Base-by-base conservation (phyloP, 116 monocot species). In the Trichopus zeylanicus region DNA sequence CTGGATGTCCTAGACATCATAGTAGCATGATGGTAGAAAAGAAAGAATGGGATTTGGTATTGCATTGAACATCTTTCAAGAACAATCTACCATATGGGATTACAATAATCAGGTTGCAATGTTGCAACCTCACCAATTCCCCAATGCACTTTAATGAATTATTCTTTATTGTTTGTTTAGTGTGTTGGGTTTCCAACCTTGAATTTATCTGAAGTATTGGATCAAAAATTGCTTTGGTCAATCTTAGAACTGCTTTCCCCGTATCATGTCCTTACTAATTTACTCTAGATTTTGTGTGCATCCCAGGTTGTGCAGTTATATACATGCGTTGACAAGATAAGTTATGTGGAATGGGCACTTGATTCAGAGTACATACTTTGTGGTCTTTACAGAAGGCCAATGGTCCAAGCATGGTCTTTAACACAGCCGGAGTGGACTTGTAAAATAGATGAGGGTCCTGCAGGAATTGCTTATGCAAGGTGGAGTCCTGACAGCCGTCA, bases 401-500 rank as follows among this genome's bases (percentile, higher is more conserved):
- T 98, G 79, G 79, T 98, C 11, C 97, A 98, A 19, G 97, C 82
- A 47, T 98, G 97, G 97, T 98, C 97, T 26, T 53, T 98, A 42
- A 69, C 73, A 63, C 86, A 86, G 32, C 86, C 90, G 20, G 94
- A 95, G 55, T 95, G 94, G 94, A 95, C 94, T 22, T 95, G 94
- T 70, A 90, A 83, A 70, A 95, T 95, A 47, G 94, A 95, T 61
- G 94, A 95, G 42, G 94, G 89, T 28, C 73, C 77, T 61, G 94
- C 94, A 18, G 94, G 94, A 57, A 90, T 95, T 64, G 78, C 90
- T 61, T 81, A 78, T 79, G 94, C 94, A 33, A 80, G 91, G 53
- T 98, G 97, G 97, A 98, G 97, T 62, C 97, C 97, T 37, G 97
- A 98, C 63, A 98, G 97, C 59, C 84, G 97, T 51, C 97, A 98